Conservation (phyloP, 169 alveolate genomes). For the Plasmodium gonderi region DNA sequence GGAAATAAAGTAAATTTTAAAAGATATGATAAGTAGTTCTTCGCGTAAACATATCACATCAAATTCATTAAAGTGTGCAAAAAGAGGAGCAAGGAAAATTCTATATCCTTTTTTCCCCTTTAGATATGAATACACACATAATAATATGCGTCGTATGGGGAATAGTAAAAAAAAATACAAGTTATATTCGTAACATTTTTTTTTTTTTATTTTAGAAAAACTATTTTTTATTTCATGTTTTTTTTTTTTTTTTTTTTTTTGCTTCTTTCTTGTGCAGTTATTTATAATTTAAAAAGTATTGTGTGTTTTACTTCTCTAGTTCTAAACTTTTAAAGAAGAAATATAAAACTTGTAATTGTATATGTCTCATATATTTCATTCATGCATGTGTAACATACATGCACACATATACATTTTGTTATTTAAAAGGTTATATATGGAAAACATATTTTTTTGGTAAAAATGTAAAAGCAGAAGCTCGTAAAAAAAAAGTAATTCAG, state of each 20-base stretch:
- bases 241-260: slow-evolving; percentile 1
- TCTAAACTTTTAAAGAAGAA: background rate
- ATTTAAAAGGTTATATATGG: slow-evolving; percentile 1
- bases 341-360: background rate
- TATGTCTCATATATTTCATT: background rate
- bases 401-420: background rate
- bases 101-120: background rate
- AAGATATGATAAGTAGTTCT: too few relatives aligned
- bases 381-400: background rate
- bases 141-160: background rate
- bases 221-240: background rate
- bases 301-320: background rate
- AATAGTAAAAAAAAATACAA: slow-evolving; percentile 1
- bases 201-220: background rate
- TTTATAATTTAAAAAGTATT: background rate
- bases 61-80: slow-evolving; percentile 23
- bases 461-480: slow-evolving; percentile 6
- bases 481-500: background rate
- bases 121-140: background rate
- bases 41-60: background rate
- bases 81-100: slow-evolving; percentile 19
- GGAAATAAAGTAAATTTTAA: slow-evolving; percentile 10
- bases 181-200: background rate
- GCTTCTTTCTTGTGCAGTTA: background rate
- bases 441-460: slow-evolving; percentile 7